phyloP scores from a whole-genome alignment of 768 basidiomycete genomes.

The Hypsizygus marmoreus region DNA sequence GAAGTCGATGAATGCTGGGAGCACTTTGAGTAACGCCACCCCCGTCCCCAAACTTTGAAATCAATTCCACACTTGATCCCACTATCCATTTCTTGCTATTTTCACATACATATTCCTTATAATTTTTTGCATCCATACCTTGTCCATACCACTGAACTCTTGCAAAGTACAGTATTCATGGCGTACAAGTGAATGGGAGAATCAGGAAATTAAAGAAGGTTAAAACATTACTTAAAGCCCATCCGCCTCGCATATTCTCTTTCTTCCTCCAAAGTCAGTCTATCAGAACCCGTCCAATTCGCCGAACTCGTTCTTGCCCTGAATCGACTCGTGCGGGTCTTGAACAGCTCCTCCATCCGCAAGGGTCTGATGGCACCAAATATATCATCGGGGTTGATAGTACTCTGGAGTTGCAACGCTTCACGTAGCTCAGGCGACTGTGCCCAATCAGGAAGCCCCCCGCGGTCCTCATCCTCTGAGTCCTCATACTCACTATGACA shows the following conservation, averaged over 20 bases:
- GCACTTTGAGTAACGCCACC: too few species aligned
- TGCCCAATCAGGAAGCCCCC: slow-evolving; percentile 83
- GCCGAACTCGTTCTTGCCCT: slow-evolving; percentile 91
- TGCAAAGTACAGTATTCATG: too few species aligned
- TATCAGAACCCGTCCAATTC: slow-evolving; percentile 94
- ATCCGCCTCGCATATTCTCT: slow-evolving; percentile 86
- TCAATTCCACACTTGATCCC: too few species aligned
- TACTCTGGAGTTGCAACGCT: slow-evolving; percentile 79
- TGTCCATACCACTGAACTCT: too few species aligned
- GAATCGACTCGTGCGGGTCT: slow-evolving; percentile 74
- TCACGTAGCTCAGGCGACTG: slow-evolving; percentile 85
- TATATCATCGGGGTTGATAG: slow-evolving; percentile 87
- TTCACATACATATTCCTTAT: too few species aligned
- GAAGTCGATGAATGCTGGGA: too few species aligned
- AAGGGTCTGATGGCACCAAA: slow-evolving; percentile 89
- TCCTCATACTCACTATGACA: slow-evolving; percentile 97
- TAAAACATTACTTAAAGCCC: slow-evolving; percentile 63
- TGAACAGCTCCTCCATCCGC: slow-evolving; percentile 93
- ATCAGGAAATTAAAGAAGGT: neutral
- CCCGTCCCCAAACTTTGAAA: too few species aligned
- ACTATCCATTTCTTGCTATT: too few species aligned
- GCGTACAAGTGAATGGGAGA: too few species aligned
- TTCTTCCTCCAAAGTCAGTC: slow-evolving; percentile 82
- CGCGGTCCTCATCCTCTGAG: slow-evolving; percentile 87
- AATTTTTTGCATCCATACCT: too few species aligned